Conservation (phyloP, 2,329 filamentous ascomycete genomes). For the Lojkania enalia region DNA sequence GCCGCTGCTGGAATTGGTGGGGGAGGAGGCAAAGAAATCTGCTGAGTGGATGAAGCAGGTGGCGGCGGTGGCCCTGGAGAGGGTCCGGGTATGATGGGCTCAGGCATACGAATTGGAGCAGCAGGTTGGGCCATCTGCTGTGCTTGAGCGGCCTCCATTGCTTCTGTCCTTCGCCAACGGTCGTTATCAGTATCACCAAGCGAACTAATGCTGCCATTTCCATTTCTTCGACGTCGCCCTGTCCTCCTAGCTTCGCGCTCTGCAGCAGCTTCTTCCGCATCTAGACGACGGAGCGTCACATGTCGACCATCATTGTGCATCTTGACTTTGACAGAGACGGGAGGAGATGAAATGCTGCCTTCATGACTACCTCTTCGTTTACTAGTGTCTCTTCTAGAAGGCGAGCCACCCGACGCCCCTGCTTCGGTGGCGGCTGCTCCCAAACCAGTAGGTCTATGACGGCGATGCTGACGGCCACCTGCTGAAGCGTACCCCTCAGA, state of each 20-base stretch:
- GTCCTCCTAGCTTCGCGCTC: constrained; percentile 59
- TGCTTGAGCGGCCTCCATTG: constrained; percentile 40
- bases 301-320: constrained; percentile 67
- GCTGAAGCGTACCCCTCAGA: constrained; percentile 44
- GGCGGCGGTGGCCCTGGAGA: constrained; percentile 33
- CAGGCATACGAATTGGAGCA: constrained; percentile 32
- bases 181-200: constrained; percentile 42
- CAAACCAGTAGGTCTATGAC: constrained; percentile 31
- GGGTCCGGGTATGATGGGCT: constrained; percentile 31
- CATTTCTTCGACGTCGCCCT: constrained; percentile 46
- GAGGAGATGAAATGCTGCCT: constrained; percentile 57
- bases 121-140: constrained; percentile 31
- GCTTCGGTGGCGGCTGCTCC: constrained; percentile 30
- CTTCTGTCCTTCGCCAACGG: constrained; percentile 45
- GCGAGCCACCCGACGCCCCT: constrained; percentile 30
- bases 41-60: constrained; percentile 22
- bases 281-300: constrained; percentile 64
- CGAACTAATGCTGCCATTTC: constrained; percentile 47
- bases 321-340: constrained; percentile 66
- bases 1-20: constrained; percentile 38
- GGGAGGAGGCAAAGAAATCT: constrained; percentile 34
- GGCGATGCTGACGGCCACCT: constrained; percentile 39
- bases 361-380: constrained; percentile 41
- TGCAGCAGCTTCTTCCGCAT: constrained; percentile 64
- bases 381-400: constrained; percentile 32